Evolutionary conservation across 2,329 filamentous ascomycete genomes (phyloP), one percentile per base, ranked within the genome.

Genomic region (Colletotrichum orchidophilum): DNA sequence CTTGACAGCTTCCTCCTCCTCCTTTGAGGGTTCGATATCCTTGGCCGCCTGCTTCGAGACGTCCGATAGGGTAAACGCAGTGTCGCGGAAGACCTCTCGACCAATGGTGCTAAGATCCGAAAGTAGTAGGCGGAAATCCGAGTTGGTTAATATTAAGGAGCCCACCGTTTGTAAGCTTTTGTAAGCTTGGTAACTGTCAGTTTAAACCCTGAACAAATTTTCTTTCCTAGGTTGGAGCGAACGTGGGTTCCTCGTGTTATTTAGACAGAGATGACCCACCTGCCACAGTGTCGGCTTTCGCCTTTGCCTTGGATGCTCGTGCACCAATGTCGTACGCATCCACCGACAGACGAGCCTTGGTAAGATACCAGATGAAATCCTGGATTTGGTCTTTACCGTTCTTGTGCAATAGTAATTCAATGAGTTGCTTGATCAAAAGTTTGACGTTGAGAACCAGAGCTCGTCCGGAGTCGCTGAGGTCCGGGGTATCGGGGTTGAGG

Each of bases 341-440:
- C 3, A 96, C 81, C 1, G 88, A 88, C 6, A 96, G 83, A 39
- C 89, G 88, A n/a, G 94, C 91, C 78, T 93, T 92, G 73, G 90
- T 85, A 57, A 97, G 81, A 76, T 92, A 95, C 95, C 95, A 98
- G 49, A 97, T 86, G 74, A 98, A 93, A 76, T 98, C 94, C 80
- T 98, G 96, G 21, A 98, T 89, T 79, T 97, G 93, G 80, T 98
- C 94, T 18, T 89, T 82, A 72, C 86, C 84, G 80, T 98, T 98
- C 84, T 98, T 98, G 81, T 95, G 87, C 66, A 90, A 86, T 55
- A 98, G 80, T 6, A 97, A 82, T n/a, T 94, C 90, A 76, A 97
- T 96, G 79, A 97, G 91, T 69, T 95, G 88, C 68, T 90, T 88
- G 8, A 98, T 84, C 88, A 91, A 96, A 75, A 92, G 86, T 78